Conservation (phyloP, 2,329 filamentous ascomycete genomes). For the Botrytis elliptica region DNA sequence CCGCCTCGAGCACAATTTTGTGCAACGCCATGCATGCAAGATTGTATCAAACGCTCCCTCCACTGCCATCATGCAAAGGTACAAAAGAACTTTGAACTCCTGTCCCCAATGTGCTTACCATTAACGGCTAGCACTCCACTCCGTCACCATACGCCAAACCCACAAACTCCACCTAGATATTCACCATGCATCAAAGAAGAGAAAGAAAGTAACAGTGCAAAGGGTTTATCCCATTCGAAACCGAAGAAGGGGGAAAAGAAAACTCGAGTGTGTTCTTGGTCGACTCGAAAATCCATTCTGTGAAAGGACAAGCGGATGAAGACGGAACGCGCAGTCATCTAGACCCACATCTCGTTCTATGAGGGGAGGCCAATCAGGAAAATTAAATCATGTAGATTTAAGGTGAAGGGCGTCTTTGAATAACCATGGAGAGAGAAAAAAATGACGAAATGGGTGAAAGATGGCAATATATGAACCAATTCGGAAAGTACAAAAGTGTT, state of each 20-base stretch:
- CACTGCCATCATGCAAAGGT: slow-evolving; percentile 3
- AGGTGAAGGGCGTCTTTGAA: slow-evolving; percentile 4
- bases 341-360: slow-evolving; percentile 12
- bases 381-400: slow-evolving; percentile 2
- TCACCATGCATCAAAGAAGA: slow-evolving; percentile 19
- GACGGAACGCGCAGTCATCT: slow-evolving; percentile 12
- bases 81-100: neutral
- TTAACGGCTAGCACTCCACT: slow-evolving; percentile 13
- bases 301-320: slow-evolving; percentile 15
- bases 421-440: slow-evolving; percentile 17
- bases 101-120: slow-evolving; percentile 17
- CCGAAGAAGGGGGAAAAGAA: slow-evolving; percentile 19
- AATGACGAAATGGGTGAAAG: slow-evolving; percentile 21
- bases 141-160: neutral
- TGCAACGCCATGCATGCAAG: neutral
- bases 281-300: slow-evolving; percentile 15
- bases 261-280: neutral
- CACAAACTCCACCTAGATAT: slow-evolving; percentile 10
- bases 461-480: slow-evolving; percentile 23
- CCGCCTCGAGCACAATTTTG: neutral
- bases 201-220: neutral
- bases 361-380: slow-evolving; percentile 10
- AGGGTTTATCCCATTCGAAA: slow-evolving; percentile 8
- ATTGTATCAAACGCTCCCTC: neutral
- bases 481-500: slow-evolving; percentile 29